Evolutionary conservation across 169 alveolate species (phyloP), one percentile per base, ranked within the genome.

Genomic region (Eimeria nieschulzi): DNA sequence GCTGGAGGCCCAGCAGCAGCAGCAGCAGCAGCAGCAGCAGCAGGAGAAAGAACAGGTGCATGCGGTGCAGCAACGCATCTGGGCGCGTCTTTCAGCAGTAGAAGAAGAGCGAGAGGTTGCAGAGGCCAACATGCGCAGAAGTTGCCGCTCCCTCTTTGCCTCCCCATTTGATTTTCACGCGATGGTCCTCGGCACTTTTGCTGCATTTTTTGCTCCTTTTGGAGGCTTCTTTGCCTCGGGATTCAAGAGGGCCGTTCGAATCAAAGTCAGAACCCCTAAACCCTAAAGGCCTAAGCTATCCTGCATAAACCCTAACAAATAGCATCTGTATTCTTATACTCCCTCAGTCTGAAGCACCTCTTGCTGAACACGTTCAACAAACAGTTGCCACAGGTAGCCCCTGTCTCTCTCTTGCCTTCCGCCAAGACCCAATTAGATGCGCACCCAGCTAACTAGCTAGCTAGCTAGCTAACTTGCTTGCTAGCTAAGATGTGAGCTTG

Each of bases 191-290:
- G 99, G 99, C n/a, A 46, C 97, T 0, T 99, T 98, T 92, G 99
- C 99, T 6, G 97, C 99, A 54, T 94, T 98, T 26, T 96, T 98
- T 82, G 99, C 99, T 23, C 99, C 99, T 70, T 98, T 99, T 93
- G 99, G 99, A 61, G 99, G 99, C 13, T 99, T 99, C 94, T 98
- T 99, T 79, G 99, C 99, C 12, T 98, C 99, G 2, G 99, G 99
- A n/a, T 96, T 99, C 93, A 99, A 99, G 96, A 96, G 99, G 93
- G 99, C 99, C 26, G 95, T 98, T 59, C 97, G 97, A 85, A 98
- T 99, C 66, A 99, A 99, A 23, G 83, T 73, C 19, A 64, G n/a
- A n/a, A n/a, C n/a, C n/a, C n/a, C n/a, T n/a, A n/a, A n/a, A n/a
- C n/a, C n/a, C n/a, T n/a, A n/a, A n/a, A n/a, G n/a, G n/a, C n/a